phyloP scores from a whole-genome alignment of 305 asterid species.

The Fraxinus nigra region DNA sequence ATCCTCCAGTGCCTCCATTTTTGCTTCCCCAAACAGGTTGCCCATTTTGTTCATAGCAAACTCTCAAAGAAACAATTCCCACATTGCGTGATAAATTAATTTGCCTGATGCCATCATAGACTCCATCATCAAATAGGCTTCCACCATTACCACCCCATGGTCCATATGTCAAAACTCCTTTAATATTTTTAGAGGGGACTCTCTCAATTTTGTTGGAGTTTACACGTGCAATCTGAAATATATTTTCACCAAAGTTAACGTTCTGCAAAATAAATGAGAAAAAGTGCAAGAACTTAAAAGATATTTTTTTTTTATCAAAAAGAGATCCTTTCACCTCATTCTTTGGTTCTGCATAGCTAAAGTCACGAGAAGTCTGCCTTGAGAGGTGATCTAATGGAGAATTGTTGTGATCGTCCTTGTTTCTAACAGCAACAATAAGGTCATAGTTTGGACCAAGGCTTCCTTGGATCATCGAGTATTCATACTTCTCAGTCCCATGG shows the following conservation, averaged over 20 bases:
- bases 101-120: conserved; percentile 63
- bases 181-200: conserved; percentile 33
- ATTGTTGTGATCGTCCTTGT: conserved; percentile 35
- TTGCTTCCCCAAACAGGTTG: conserved; percentile 68
- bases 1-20: conserved; percentile 72
- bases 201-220: conserved; percentile 36
- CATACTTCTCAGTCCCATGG: conserved; percentile 33
- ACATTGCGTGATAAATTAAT: conserved; percentile 60
- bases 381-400: conserved; percentile 17
- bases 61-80: conserved; percentile 56
- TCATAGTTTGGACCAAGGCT: conserved; percentile 53
- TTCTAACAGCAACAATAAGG: conserved; percentile 58
- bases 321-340: conserved; percentile 27
- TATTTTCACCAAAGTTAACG: background rate
- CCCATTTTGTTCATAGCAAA: conserved; percentile 57
- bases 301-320: background rate
- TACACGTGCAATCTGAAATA: conserved; percentile 32
- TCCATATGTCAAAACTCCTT: conserved; percentile 53
- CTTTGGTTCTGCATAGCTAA: conserved; percentile 25
- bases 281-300: background rate
- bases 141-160: conserved; percentile 90
- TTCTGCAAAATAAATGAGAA: background rate
- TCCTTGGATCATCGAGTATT: conserved; percentile 66
- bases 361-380: conserved; percentile 29
- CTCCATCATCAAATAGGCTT: conserved; percentile 65